These are phyloP conservation scores for Yamadazyma conglobata DNA, from an alignment of 1,139 yeast species.

Conservation along the genomic window DNA sequence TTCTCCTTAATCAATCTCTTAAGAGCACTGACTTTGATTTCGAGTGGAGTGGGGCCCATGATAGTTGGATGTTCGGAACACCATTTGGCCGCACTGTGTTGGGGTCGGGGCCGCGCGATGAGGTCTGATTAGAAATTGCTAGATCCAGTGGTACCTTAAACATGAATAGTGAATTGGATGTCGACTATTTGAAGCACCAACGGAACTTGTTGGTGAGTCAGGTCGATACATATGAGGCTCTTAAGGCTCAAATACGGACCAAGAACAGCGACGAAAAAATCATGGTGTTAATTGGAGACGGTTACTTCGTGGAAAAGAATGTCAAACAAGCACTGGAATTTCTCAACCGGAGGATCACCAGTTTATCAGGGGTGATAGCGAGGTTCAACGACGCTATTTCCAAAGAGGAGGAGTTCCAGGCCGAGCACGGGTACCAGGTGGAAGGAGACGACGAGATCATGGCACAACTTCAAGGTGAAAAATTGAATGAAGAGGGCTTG, in stretches of 20 bases:
- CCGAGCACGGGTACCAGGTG: neutral
- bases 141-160: no score
- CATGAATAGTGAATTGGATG: slow-evolving; percentile 1
- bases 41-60: slow-evolving; percentile 76
- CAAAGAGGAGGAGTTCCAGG: slow-evolving; percentile 22
- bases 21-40: slow-evolving; percentile 74
- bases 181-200: slow-evolving; percentile 7
- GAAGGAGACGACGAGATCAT: neutral
- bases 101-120: no score
- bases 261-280: slow-evolving; percentile 18
- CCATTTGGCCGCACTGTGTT: no score
- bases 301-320: slow-evolving; percentile 52
- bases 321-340: slow-evolving; percentile 42
- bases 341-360: slow-evolving; percentile 31
- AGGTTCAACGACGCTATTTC: slow-evolving; percentile 35
- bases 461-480: neutral
- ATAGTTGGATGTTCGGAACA: slow-evolving; percentile 1
- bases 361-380: slow-evolving; percentile 16
- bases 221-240: slow-evolving; percentile 9
- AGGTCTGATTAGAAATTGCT: slow-evolving; percentile 1
- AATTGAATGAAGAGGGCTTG: slow-evolving; percentile 39
- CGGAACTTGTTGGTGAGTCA: slow-evolving; percentile 12
- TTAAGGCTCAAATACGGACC: slow-evolving; percentile 3
- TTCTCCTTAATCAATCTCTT: slow-evolving; percentile 74
- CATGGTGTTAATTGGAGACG: slow-evolving; percentile 54